phyloP scores from a whole-genome alignment of 2,329 filamentous ascomycete species.

The Bisporella sp. region DNA sequence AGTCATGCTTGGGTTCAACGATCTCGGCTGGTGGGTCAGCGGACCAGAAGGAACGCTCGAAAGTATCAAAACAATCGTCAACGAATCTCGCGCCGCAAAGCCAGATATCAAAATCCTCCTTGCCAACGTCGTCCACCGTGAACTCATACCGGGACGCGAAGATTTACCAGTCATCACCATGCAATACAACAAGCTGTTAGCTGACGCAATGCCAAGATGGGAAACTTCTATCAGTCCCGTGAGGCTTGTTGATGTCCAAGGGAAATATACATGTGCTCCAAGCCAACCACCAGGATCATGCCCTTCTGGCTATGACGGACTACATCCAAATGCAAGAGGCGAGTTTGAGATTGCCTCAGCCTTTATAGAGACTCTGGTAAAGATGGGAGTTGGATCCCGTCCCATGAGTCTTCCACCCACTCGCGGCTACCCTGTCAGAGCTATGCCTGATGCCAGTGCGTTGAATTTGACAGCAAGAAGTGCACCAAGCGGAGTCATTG shows the following conservation, averaged over 20 bases:
- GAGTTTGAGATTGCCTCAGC: conserved; percentile 36
- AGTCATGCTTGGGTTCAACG: conserved; percentile 13
- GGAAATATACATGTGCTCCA: too few species aligned
- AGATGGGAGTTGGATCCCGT: conserved; percentile 13
- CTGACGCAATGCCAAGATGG: background rate
- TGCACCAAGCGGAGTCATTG: background rate
- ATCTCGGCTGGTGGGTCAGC: conserved; percentile 10
- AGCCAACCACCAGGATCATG: conserved; percentile 4
- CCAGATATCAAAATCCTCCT: conserved; percentile 7
- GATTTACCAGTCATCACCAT: conserved; percentile 27
- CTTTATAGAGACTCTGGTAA: conserved; percentile 28
- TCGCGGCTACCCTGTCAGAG: too few species aligned
- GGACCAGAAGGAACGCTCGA: conserved; percentile 1
- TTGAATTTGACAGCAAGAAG: background rate
- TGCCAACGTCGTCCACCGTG: conserved; percentile 6
- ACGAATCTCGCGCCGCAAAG: conserved; percentile 6
- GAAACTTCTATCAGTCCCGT: too few species aligned
- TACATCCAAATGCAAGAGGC: conserved; percentile 35
- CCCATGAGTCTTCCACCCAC: conserved; percentile 15
- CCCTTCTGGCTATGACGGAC: conserved; percentile 32
- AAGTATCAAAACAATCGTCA: conserved; percentile 4
- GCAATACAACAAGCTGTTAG: conserved; percentile 7
- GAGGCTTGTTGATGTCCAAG: too few species aligned
- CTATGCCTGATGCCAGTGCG: background rate
- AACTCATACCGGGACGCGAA: conserved; percentile 4